phyloP scores from a whole-genome alignment of 1,284 basidiomycete species.

The Sporisorium iseilematis-ciliati region DNA sequence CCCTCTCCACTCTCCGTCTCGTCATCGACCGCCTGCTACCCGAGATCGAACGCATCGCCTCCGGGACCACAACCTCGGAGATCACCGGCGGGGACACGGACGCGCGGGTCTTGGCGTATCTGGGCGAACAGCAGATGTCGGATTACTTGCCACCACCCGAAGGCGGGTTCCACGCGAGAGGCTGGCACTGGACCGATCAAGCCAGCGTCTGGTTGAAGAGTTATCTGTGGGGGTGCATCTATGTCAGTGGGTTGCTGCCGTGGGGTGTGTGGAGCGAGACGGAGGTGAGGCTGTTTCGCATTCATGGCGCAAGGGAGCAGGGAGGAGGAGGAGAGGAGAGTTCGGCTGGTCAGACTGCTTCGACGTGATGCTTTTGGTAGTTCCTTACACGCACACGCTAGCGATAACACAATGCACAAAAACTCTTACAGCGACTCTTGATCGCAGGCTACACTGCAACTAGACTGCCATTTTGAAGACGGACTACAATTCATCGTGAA shows the following conservation, averaged over 20 bases:
- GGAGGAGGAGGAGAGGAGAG: background rate
- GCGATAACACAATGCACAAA: background rate
- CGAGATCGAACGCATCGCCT: constrained; percentile 57
- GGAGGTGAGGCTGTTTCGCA: constrained; percentile 39
- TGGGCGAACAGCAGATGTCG: constrained; percentile 52
- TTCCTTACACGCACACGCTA: too few relatives aligned
- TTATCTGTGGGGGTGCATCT: constrained; percentile 66
- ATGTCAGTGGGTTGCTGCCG: constrained; percentile 49
- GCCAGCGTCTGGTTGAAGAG: constrained; percentile 59
- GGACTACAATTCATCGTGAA: constrained; percentile 41
- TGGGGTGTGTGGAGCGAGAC: constrained; percentile 57
- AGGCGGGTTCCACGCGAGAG: constrained; percentile 26
- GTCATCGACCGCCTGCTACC: constrained; percentile 53
- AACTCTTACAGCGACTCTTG: too few relatives aligned
- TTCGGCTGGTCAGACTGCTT: background rate
- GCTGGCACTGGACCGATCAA: constrained; percentile 60
- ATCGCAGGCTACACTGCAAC: too few relatives aligned
- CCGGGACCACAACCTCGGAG: constrained; percentile 23
- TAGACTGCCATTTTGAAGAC: too few relatives aligned
- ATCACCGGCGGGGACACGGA: constrained; percentile 52
- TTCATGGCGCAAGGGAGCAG: constrained; percentile 16
- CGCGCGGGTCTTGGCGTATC: constrained; percentile 56
- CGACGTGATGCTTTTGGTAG: background rate
- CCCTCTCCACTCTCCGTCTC: constrained; percentile 39
- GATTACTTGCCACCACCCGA: constrained; percentile 40